Evolutionary conservation across 306 rosid genomes (phyloP).

Genomic region (Cercis canadensis): DNA sequence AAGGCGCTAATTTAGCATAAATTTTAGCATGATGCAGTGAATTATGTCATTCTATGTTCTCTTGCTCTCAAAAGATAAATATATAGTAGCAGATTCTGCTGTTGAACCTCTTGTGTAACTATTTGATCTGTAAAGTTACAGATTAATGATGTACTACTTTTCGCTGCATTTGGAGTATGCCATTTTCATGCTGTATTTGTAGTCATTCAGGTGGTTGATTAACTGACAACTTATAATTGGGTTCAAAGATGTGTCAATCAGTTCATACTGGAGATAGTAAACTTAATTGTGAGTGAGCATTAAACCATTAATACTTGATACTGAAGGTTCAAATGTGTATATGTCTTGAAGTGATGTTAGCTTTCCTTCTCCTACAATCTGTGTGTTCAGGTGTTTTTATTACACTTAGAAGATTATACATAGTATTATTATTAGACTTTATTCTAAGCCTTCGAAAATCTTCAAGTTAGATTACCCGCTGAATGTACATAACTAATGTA

Average conservation of each 20-base stretch:
- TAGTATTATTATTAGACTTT: too few relatives aligned
- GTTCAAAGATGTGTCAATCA: neutral
- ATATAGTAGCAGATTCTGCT: neutral
- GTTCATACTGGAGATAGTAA: neutral
- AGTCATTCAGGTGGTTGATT: neutral
- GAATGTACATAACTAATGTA: too few relatives aligned
- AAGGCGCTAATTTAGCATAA: neutral
- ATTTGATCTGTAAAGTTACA: neutral
- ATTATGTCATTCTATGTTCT: neutral
- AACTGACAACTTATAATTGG: too few relatives aligned
- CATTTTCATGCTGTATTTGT: neutral
- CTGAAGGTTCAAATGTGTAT: neutral
- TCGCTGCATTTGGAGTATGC: neutral
- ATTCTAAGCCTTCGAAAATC: neutral
- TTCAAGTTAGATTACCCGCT: neutral
- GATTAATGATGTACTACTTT: neutral
- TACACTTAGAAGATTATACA: too few relatives aligned
- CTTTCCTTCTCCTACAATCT: too few relatives aligned
- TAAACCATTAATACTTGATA: neutral
- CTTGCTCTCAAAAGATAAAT: neutral
- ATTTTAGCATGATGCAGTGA: neutral
- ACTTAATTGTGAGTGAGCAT: neutral
- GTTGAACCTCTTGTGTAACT: neutral
- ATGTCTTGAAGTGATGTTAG: too few relatives aligned
- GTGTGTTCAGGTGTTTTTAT: too few relatives aligned